Conservation (phyloP, 2,329 filamentous ascomycete species). For the Tolypocladium sp. region DNA sequence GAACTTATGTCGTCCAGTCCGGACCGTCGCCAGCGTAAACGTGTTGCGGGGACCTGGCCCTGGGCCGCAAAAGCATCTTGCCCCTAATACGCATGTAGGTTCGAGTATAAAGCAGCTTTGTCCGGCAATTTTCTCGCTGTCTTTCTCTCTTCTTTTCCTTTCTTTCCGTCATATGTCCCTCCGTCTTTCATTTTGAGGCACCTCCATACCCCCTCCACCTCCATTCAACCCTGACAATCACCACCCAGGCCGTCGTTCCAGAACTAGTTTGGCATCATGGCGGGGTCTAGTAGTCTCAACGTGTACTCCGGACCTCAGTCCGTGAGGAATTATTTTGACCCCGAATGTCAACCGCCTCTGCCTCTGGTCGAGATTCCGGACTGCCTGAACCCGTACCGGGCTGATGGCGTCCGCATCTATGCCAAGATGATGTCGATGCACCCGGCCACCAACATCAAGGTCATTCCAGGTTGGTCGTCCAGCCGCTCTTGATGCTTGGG, state of each 20-base stretch:
- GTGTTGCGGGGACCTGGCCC: background rate
- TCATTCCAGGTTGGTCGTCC: slow-evolving; percentile 32
- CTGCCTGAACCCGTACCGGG: slow-evolving; percentile 43
- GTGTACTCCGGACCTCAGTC: slow-evolving; percentile 47
- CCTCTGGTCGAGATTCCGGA: slow-evolving; percentile 51
- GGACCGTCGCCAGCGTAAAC: background rate
- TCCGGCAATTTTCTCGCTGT: background rate
- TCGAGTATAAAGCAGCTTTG: no score
- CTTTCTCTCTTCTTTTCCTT: background rate
- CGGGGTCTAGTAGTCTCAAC: slow-evolving; percentile 27
- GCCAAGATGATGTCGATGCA: slow-evolving; percentile 57
- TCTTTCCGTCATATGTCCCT: background rate
- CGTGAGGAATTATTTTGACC: slow-evolving; percentile 48
- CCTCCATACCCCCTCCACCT: background rate
- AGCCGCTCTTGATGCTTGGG: background rate
- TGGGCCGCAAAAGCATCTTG: background rate
- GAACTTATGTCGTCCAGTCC: background rate
- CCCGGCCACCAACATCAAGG: slow-evolving; percentile 54
- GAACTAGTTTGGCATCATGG: slow-evolving; percentile 10
- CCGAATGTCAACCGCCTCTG: slow-evolving; percentile 44
- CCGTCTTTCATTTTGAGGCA: background rate
- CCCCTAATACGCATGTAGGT: background rate
- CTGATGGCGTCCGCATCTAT: slow-evolving; percentile 51
- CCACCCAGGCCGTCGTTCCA: background rate
- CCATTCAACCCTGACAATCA: background rate